Base-by-base conservation (phyloP, 2,329 filamentous ascomycete genomes). In the Coleophoma eucalyptorum region DNA sequence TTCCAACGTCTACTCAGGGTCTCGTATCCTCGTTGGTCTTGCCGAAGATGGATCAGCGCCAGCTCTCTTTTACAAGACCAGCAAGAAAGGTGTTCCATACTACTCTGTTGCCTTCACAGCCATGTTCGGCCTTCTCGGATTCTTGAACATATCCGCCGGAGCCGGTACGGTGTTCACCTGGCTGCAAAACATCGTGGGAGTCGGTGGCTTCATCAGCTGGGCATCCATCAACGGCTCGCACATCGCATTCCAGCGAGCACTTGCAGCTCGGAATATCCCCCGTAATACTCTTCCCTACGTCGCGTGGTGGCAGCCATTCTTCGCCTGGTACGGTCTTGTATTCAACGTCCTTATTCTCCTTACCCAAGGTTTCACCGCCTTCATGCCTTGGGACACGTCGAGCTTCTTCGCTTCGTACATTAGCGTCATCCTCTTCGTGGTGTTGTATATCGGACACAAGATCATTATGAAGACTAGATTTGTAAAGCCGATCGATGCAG, bases 1-100 rank as follows among this genome's bases (percentile, higher is more conserved):
- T 69, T 87, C 86, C 13, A 89, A 89, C 69, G 78, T 91, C 52
- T 90, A 89, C 71, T 87, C 85, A 40, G 83, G 82, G 52, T 85
- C 80, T 51, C 83, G 86, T 20, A 84, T 87, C 38, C 74, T 90
- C 34, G 76, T 89, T 55, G 83, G 80, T 10, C 74, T 90, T 12
- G 83, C 85, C 33, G 72, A 82, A 40, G 81, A 85, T 49, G 78
- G 80, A 40, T 80, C 83, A 52, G 85, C 84, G 0, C 86, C 86
- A 1, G 65, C 64, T 10, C 69, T 86, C 59, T 73, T 89, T 62
- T 76, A 74, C 54, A 69, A 71, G 43, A 87, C 82, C 53, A 86
- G 83, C 67, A 69, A 70, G 31, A 70, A 72, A 52, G 86, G 86
- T 26, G 83, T 85, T 1, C 86, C 86, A 0, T 81, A 82, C 66